These are phyloP conservation scores for Rhododendron simsii DNA, from an alignment of 148 eudicot species.

Conservation along the genomic window DNA sequence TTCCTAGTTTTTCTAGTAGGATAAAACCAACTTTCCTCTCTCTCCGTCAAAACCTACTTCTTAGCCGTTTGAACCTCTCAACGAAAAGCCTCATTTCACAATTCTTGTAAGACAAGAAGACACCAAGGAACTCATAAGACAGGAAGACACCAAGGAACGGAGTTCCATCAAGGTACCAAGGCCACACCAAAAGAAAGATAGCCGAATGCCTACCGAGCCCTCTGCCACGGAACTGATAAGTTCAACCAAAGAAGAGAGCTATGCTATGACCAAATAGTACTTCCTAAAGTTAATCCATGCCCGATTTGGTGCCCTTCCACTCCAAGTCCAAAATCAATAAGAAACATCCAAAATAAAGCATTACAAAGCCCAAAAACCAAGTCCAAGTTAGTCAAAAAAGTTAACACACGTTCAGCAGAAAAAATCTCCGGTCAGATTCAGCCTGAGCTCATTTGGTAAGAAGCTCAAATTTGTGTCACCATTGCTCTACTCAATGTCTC, in stretches of 20 bases:
- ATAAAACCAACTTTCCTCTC: neutral
- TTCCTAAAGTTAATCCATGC: neutral
- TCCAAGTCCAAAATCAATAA: neutral
- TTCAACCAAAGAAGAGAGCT: neutral
- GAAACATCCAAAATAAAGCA: neutral
- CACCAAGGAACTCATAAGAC: neutral
- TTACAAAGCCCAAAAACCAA: neutral
- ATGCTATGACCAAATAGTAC: neutral
- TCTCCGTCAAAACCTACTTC: neutral
- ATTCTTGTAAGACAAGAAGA: neutral
- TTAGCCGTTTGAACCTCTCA: neutral
- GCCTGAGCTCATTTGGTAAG: neutral
- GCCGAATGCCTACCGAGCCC: neutral
- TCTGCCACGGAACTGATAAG: neutral
- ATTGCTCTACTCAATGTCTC: neutral
- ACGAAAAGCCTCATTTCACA: neutral
- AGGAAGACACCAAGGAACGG: neutral
- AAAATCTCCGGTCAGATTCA: neutral
- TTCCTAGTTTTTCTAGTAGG: neutral
- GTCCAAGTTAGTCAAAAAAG: neutral
- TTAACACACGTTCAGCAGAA: neutral
- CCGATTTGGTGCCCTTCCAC: neutral
- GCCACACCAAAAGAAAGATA: neutral
- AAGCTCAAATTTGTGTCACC: neutral
- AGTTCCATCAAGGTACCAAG: neutral